Base-by-base conservation (phyloP, 164 flowering plant genomes). In the Nymphaea colorata region DNA sequence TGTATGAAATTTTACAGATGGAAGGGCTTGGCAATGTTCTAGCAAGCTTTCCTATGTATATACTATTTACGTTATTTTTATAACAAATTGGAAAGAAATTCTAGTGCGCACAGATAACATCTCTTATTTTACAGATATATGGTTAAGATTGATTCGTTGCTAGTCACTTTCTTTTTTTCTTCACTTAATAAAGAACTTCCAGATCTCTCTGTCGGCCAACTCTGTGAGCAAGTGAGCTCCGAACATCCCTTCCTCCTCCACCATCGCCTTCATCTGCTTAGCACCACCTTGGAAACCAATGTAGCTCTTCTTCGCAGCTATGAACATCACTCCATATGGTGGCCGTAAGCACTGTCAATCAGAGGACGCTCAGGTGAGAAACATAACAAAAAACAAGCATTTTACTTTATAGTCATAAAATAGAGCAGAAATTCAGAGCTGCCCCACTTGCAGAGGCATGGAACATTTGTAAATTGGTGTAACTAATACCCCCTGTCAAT, bases 121-220 rank as follows among this genome's bases (percentile, higher is more conserved):
- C 5, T 47, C 55, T 47, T 47, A 25, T 25, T 47, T 47, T 47
- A 47, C 55, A 47, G 3, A 7, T 47, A 47, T 47, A 14, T 47
- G 7, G 3, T 7, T 47, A 14, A 47, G 55, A 47, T 14, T 25
- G 36, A 25, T 64, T 70, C 11, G 3, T 43, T 43, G 59, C 25
- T 17, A n/a, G 36, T 45, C 42, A 3, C 16, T 17, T 43, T 36
- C 10, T 11, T 43, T 2, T 66, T 61, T 6, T 60, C 16, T 41
- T 84, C 80, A 90, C 78, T 85, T 90, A 77, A 85, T 80, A 61
- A 91, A 91, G 82, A 91, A 82, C 79, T 90, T 90, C 96, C 91
- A 90, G 53, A 85, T 75, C 74, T 86, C 96, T 79, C 90, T 78
- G 53, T 90, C 96, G 60, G 82, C 36, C 68, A 82, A 73, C 71